Conservation (phyloP, 1,139 yeast genomes). For the Blastobotrys elegans region DNA sequence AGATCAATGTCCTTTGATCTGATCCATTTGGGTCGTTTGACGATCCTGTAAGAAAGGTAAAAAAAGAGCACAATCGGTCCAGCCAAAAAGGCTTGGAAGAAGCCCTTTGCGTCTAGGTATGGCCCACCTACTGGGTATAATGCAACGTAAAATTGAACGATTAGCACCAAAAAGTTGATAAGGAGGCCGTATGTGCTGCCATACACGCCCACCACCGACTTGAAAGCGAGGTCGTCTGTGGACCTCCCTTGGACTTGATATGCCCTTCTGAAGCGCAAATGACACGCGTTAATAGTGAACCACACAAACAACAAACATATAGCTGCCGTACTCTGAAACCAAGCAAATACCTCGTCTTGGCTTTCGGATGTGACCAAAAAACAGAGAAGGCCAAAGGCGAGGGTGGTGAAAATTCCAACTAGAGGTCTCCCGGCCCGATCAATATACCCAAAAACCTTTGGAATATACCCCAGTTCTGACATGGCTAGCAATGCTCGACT, state of each 20-base stretch:
- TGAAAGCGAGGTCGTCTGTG: constrained; percentile 61
- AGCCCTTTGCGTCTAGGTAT: constrained; percentile 24
- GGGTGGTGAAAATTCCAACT: constrained; percentile 55
- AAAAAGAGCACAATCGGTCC: constrained; percentile 47
- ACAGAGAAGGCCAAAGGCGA: constrained; percentile 60
- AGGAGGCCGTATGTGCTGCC: constrained; percentile 67
- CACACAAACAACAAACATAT: constrained; percentile 80
- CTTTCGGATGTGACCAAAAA: constrained; percentile 62
- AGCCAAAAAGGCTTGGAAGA: constrained; percentile 53
- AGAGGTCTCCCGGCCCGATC: constrained; percentile 74
- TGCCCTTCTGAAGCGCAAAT: constrained; percentile 74
- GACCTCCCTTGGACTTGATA: constrained; percentile 60
- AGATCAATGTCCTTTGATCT: constrained; percentile 49
- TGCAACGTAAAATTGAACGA: constrained; percentile 81
- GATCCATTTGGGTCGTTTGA: constrained; percentile 38
- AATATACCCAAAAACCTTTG: constrained; percentile 63
- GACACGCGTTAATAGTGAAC: constrained; percentile 74
- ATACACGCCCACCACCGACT: constrained; percentile 59
- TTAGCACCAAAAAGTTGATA: constrained; percentile 58
- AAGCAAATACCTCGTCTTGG: constrained; percentile 65
- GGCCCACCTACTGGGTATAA: constrained; percentile 63
- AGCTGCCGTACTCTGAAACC: constrained; percentile 83
- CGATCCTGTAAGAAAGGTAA: constrained; percentile 48
- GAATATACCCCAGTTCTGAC: constrained; percentile 79
- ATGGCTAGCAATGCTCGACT: constrained; percentile 79